A percentile compares a stretch with the other conserved stretches of the same genome.
Conservation (phyloP, 2,329 filamentous ascomycete species). For the Cladosporium halotolerans region DNA sequence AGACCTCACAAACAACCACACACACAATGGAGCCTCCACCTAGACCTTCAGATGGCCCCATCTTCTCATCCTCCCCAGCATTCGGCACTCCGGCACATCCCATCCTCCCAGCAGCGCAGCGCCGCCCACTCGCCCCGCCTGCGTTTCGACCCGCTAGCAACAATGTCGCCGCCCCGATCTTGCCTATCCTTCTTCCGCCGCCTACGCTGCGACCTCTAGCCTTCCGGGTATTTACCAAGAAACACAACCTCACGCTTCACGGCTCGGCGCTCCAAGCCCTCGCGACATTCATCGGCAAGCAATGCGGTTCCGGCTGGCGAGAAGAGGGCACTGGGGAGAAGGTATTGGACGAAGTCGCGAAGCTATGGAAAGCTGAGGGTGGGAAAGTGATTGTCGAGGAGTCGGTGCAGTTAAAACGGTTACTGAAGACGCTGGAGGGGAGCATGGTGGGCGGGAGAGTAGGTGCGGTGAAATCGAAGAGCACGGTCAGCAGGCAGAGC, state of each 20-base stretch:
- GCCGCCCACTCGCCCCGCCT: constrained; percentile 40
- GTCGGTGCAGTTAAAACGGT: constrained; percentile 62
- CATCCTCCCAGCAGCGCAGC: constrained; percentile 37
- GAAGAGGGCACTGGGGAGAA: constrained; percentile 90
- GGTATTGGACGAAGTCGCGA: constrained; percentile 85
- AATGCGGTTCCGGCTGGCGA: constrained; percentile 94
- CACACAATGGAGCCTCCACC: constrained; percentile 1
- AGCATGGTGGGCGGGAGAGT: constrained; percentile 83
- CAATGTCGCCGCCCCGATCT: constrained; percentile 51
- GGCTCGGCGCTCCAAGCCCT: constrained; percentile 79
- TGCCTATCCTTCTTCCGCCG: constrained; percentile 84
- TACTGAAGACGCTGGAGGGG: constrained; percentile 76
- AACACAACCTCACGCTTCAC: constrained; percentile 87
- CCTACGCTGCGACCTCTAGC: constrained; percentile 82
- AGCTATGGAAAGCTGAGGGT: constrained; percentile 83
- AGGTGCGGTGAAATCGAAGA: constrained; percentile 39
- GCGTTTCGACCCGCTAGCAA: constrained; percentile 43
- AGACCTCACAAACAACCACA: not conserved
- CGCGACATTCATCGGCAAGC: constrained; percentile 81
- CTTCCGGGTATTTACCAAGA: constrained; percentile 94
- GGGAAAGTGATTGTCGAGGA: constrained; percentile 90
- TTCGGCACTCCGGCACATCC: constrained; percentile 84
- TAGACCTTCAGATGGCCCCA: not conserved
- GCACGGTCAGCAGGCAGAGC: constrained; percentile 52
- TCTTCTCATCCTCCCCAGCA: constrained; percentile 76